These are phyloP conservation scores for Allantophomopsis lycopodina DNA, from an alignment of 2,329 filamentous ascomycete genomes.

Conservation along the genomic window DNA sequence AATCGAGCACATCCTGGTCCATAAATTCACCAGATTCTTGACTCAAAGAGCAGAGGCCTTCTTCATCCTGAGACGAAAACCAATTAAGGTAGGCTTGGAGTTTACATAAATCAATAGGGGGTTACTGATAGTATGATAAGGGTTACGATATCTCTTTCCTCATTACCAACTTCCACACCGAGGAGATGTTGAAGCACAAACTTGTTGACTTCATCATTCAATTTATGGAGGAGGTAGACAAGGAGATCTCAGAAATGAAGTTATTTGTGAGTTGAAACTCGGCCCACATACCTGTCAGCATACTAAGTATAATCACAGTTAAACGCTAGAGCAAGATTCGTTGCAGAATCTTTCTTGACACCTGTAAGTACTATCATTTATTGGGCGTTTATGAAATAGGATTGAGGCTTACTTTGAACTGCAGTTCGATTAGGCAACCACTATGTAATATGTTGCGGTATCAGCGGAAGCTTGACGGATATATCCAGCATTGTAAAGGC, in stretches of 20 bases:
- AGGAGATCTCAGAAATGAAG: constrained; percentile 99
- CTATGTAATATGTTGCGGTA: too few relatives aligned
- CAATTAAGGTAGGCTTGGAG: constrained; percentile 61
- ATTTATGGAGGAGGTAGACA: constrained; percentile 99
- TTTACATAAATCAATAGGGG: constrained; percentile 1
- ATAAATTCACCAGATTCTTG: constrained; percentile 96
- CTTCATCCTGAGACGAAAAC: constrained; percentile 90
- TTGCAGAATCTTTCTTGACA: constrained; percentile 95
- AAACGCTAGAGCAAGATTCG: constrained; percentile 92
- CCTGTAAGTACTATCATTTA: constrained; percentile 41
- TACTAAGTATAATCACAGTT: constrained; percentile 42
- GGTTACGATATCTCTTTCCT: constrained; percentile 98
- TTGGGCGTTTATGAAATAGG: neutral
- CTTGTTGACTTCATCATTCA: constrained; percentile 98
- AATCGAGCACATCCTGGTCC: constrained; percentile 94
- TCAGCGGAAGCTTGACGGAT: too few relatives aligned
- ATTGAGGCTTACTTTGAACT: neutral
- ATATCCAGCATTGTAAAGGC: too few relatives aligned
- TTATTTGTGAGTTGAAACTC: constrained; percentile 67
- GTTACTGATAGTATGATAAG: constrained; percentile 26
- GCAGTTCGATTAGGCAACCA: neutral
- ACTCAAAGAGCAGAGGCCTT: constrained; percentile 94
- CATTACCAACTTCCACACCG: constrained; percentile 97
- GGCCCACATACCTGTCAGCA: neutral
- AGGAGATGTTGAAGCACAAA: constrained; percentile 98